These are phyloP conservation scores for Arabidopsis arenosa DNA, from an alignment of 345 rosid genomes.

Conservation along the genomic window DNA sequence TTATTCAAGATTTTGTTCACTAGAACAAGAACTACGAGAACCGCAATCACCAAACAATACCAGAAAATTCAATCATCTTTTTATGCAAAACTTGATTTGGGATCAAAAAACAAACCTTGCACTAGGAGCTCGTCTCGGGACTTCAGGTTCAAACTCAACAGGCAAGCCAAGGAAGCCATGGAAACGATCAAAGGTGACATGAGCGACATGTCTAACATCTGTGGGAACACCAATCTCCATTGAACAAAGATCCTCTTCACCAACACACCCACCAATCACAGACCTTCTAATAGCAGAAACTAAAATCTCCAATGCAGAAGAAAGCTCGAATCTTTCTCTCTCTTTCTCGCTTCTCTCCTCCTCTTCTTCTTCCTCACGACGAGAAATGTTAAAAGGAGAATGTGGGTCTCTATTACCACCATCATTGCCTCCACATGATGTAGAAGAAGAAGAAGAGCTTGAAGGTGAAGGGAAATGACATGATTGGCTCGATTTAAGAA, in stretches of 20 bases:
- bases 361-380: constrained; percentile 42
- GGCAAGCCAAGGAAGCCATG: constrained; percentile 98
- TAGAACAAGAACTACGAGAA: no score
- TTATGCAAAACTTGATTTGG: background rate
- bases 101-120: constrained; percentile 63
- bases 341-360: constrained; percentile 40
- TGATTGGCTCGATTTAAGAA: constrained; percentile 70
- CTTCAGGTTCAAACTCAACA: constrained; percentile 97
- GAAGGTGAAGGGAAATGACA: constrained; percentile 90
- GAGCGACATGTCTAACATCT: constrained; percentile 93
- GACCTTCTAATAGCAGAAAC: constrained; percentile 80
- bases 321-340: constrained; percentile 46
- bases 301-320: constrained; percentile 65
- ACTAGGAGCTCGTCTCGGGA: constrained; percentile 91
- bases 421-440: constrained; percentile 62
- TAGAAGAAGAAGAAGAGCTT: constrained; percentile 75
- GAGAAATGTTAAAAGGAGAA: constrained; percentile 50
- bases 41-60: background rate
- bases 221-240: constrained; percentile 99
- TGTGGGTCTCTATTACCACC: constrained; percentile 47
- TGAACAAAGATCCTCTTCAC: constrained; percentile 63
- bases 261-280: constrained; percentile 61
- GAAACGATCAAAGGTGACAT: constrained; percentile 99
- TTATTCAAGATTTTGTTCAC: no score
- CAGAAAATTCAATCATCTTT: background rate